Percentiles rank a stretch among this genome's conserved stretches.
Evolutionary conservation across 108 stramenopile genomes (phyloP).

Genomic region (Epithemia pelagica): DNA sequence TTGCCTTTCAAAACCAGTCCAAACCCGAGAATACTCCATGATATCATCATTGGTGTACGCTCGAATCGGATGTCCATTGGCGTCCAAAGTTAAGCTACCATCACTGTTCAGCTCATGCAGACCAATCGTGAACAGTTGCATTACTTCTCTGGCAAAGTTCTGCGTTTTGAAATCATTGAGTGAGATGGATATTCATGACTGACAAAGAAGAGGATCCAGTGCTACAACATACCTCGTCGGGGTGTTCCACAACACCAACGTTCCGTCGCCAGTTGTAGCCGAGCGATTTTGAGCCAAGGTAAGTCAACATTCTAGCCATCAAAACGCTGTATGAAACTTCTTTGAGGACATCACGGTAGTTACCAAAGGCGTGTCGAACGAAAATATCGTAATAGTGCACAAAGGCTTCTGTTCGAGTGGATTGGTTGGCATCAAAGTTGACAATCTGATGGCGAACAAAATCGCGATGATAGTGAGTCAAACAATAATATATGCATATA

Average conservation of each 20-base stretch:
- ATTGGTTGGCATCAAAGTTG: not conserved
- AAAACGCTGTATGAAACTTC: slow-evolving; percentile 41
- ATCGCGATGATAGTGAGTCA: slow-evolving; percentile 20
- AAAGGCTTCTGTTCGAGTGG: not conserved
- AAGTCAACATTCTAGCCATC: slow-evolving; percentile 59
- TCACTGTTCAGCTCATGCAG: slow-evolving; percentile 44
- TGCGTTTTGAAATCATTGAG: slow-evolving; percentile 31
- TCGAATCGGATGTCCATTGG: slow-evolving; percentile 23
- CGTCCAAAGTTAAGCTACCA: slow-evolving; percentile 32
- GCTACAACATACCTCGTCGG: not conserved
- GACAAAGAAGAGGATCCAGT: too few species aligned
- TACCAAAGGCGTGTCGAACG: slow-evolving; percentile 63
- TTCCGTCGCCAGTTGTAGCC: slow-evolving; percentile 20
- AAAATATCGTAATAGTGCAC: slow-evolving; percentile 13
- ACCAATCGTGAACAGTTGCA: slow-evolving; percentile 74
- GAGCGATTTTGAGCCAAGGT: slow-evolving; percentile 9
- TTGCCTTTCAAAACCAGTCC: slow-evolving; percentile 36
- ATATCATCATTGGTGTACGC: slow-evolving; percentile 75
- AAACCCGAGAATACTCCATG: slow-evolving; percentile 42
- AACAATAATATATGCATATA: too few species aligned
- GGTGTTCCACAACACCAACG: not conserved
- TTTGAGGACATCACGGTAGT: slow-evolving; percentile 54
- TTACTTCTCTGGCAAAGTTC: slow-evolving; percentile 52
- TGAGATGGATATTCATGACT: too few species aligned
- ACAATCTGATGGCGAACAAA: slow-evolving; percentile 31